Evolutionary conservation across 2,329 filamentous ascomycete genomes (phyloP), one percentile per base, ranked within the genome.

Genomic region (Arthrobotrys iridis): DNA sequence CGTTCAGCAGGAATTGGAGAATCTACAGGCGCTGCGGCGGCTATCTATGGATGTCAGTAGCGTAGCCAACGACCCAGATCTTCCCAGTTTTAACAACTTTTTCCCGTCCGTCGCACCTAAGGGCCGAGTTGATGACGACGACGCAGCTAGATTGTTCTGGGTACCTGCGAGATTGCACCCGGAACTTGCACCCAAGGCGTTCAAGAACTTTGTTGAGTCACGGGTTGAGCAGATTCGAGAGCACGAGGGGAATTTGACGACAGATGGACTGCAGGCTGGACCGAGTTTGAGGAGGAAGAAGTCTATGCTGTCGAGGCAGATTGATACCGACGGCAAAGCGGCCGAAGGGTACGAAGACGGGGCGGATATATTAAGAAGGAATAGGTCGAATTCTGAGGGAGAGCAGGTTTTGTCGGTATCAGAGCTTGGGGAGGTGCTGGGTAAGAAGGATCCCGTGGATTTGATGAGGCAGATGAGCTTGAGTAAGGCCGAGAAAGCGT

Each of bases 161-260:
- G 95, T 99, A 4, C 95, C 95, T 3, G 95, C 95, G 22, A 89
- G 93, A 71, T 87, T 99, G 26, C 95, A 99, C 80, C 95, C 95
- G 0, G 95, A 99, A 82, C 85, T 99, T 55, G 95, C 95, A 1
- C 95, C 95, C 0, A 93, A 91, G 80, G 95, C 97, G 79, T 99
- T 98, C 85, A 97, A 96, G 82, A 94, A 91, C 0, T 99, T 98
- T 79, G 87, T 99, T 1, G 94, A 99, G 80, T 96, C 93, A 77
- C 90, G 93, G 80, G 92, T 97, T 10, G 91, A 97, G 79, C 90
- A 92, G 35, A 96, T 98, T 57, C 75, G 79, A 33, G 63, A 76
- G 30, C 71, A 76, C 37, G 71, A 76, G 41, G 85, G 37, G 83
- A 93, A 50, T 88, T 88, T 28, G 83, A 86, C 4, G 86, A 90